Conservation (phyloP, 148 eudicot species). For the Cornus suecica region DNA sequence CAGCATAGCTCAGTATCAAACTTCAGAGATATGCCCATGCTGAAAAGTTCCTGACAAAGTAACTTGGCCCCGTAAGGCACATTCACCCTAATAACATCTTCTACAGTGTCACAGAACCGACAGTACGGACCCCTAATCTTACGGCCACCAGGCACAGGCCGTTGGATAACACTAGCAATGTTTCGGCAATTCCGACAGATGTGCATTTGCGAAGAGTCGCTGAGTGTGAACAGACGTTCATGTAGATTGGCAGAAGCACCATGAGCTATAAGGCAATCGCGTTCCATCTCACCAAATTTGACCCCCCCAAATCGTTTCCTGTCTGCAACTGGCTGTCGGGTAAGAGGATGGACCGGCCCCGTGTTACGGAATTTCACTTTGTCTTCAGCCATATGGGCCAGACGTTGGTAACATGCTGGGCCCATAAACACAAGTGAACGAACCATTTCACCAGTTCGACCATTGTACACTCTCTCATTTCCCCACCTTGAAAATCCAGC, state of each 20-base stretch:
- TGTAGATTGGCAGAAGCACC: slow-evolving; percentile 92
- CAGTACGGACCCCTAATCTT: slow-evolving; percentile 88
- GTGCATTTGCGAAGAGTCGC: slow-evolving; percentile 89
- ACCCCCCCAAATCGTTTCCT: slow-evolving; percentile 94
- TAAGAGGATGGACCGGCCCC: slow-evolving; percentile 90
- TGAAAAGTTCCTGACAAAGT: slow-evolving; percentile 87
- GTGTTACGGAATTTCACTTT: slow-evolving; percentile 95
- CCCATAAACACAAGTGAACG: slow-evolving; percentile 80
- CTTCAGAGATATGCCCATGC: slow-evolving; percentile 89
- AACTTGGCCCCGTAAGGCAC: slow-evolving; percentile 95
- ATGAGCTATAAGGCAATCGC: slow-evolving; percentile 92
- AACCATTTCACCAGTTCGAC: slow-evolving; percentile 78
- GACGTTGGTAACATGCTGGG: slow-evolving; percentile 84
- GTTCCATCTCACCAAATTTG: slow-evolving; percentile 94
- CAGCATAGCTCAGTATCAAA: slow-evolving; percentile 79
- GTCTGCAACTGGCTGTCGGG: slow-evolving; percentile 94
- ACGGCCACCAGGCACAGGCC: slow-evolving; percentile 61
- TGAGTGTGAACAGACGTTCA: slow-evolving; percentile 91
- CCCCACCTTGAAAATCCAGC: slow-evolving; percentile 95
- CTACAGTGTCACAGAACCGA: slow-evolving; percentile 69
- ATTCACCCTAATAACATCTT: slow-evolving; percentile 64
- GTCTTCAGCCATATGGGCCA: slow-evolving; percentile 92
- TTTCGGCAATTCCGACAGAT: slow-evolving; percentile 66
- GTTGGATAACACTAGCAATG: slow-evolving; percentile 65
- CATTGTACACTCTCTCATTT: slow-evolving; percentile 74